Base-by-base conservation (phyloP, 495 filamentous ascomycete genomes). In the Daldinia vernicosa region DNA sequence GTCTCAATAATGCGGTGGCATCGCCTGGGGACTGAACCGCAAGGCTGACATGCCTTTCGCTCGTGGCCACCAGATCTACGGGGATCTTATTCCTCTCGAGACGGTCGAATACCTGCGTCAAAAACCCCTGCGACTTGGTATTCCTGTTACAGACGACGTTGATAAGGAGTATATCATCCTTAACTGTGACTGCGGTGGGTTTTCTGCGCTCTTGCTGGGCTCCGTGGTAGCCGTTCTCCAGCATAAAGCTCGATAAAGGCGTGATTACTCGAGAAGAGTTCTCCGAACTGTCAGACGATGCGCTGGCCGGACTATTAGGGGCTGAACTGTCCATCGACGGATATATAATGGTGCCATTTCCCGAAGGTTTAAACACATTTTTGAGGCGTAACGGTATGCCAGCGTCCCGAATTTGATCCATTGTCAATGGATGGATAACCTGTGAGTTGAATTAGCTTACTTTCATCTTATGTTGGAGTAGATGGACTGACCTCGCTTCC, bases 371-470 rank as follows among this genome's bases (percentile, higher is more conserved):
- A 65, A 75, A 79, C 30, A 82, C 79, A 35, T 82, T 82, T 45
- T 82, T 82, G 24, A 82, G 52, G 17, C 80, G 79, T 32, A 82
- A 60, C 5, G 75, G 73, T 56, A 82, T 79, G 51, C 76, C 72
- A 3, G 78, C 79, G n/a, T 76, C 75, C 8, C 77, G 56, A 26
- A 82, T 79, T 72, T 82, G 80, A 30, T 80, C 79, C 77, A 82
- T 82, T 26, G 80, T 82, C n/a, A 81, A 66, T 22, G 80, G 80
- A 39, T 82, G 79, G 24, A 82, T 82, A 6, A 82, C 79, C 77
- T 80, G 19, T 40, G 26, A 33, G 28, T 57, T 24, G 27, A 22
- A 45, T 76, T 22, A 76, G 59, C 57, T 51, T 56, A 51, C 28
- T 14, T n/a, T 26, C 5, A 53, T 9, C 58, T 19, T 33, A 30